Evolutionary conservation across 1,139 yeast genomes (phyloP), one percentile per base, ranked within the genome.

Genomic region (Zygosaccharomyces sapae): DNA sequence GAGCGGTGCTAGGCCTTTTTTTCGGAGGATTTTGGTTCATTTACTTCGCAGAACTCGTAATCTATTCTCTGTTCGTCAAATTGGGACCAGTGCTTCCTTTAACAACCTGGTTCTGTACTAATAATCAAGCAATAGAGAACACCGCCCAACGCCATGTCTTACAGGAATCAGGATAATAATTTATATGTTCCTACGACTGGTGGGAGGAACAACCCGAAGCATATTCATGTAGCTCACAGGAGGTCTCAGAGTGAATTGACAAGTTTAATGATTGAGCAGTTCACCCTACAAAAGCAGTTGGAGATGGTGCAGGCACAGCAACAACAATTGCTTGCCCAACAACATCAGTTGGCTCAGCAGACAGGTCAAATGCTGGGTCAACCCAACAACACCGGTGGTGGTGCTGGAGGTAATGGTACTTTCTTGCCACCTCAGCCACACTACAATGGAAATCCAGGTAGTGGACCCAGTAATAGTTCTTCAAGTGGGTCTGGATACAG

Each of bases 201-300:
- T 4, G 70, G 72, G 18, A 69, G 66, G 51, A 70, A 71, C 48
- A 59, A 56, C 25, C 80, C 80, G 18, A 73, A 71, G 53, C 75
- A 75, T 45, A 69, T 90, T 55, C 95, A 88, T 69, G 88, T 90
- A 57, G 97, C 97, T 20, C 97, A 90, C 63, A 78, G 97, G 62
- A 77, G 96, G 52, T 86, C 97, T 3, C 97, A 97, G 20, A 82
- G 92, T 56, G 98, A 92, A 66, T 75, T 92, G 66, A 90, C 97
- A n/a, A 86, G 86, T 49, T 73, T 90, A 55, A 90, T 90, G 96
- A 82, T 86, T 59, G 96, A 89, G 67, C 96, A 89, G 65, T 81
- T 90, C 67, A 89, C 90, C 54, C 76, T 92, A 50, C 97, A 90
- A 66, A 88, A 92, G 59, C 97, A 90, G 66, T 75, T 89, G 70